Evolutionary conservation across 2,329 filamentous ascomycete genomes (phyloP), one percentile per base, ranked within the genome.

Genomic region (Ilyonectria destructans): DNA sequence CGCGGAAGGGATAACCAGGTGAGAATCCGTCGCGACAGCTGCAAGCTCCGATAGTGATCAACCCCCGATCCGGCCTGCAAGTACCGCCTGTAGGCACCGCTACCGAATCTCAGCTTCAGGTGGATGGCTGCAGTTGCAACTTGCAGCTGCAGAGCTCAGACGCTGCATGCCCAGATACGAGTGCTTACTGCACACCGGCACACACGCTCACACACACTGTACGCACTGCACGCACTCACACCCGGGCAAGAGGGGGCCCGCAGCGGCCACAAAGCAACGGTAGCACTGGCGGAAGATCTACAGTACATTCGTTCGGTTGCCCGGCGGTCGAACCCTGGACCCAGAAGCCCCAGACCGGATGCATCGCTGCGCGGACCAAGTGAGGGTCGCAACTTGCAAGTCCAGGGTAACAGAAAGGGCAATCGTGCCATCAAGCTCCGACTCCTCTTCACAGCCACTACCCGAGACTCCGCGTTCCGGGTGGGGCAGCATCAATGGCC

Each of bases 91-190:
- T 19, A 35, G 51, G 26, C 45, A 58, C 45, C 43, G 35, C 45
- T 67, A 49, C 51, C 63, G 58, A 40, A 67, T 63, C 64, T 67
- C 64, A 59, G 54, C 58, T 62, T 67, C 64, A 63, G 64, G 58
- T 59, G 64, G 26, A 57, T 46, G 58, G 58, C 35, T 62, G 45
- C 52, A 59, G 58, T 26, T 62, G 45, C 52, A 48, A 31, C n/a
- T 40, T 54, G 23, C 17, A 58, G 58, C 33, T 67, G 65, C 58
- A 55, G 52, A 49, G 58, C 54, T 35, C 35, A 48, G 19, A 19
- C 37, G 26, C 37, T 54, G 35, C 37, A n/a, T 45, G 17, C 15
- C 40, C 35, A 19, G 33, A 65, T 49, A 48, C 57, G 56, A 59
- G 46, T 55, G 56, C 56, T 58, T 55, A 65, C 26, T 26, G 26